Percentiles rank a stretch among this genome's conserved stretches.
These are phyloP conservation scores for Leccinum olivaceopallidum DNA, from an alignment of 768 basidiomycete genomes.

Conservation along the genomic window DNA sequence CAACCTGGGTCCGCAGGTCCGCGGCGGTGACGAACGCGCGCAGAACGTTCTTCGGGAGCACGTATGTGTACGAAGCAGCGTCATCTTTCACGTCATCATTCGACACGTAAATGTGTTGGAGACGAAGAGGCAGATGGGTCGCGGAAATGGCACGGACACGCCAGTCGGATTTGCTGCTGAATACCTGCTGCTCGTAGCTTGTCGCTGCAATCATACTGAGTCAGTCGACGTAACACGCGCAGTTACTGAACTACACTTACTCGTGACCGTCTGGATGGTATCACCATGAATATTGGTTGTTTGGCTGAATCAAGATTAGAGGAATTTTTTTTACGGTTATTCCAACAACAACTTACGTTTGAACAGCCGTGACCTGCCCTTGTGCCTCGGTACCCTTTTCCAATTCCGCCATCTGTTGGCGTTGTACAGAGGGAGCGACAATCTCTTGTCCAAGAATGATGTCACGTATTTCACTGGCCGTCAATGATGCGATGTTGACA, in stretches of 20 bases:
- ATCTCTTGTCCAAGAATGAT: slow-evolving; percentile 99
- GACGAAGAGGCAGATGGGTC: slow-evolving; percentile 91
- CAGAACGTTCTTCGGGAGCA: slow-evolving; percentile 95
- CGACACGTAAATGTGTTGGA: slow-evolving; percentile 98
- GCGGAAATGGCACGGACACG: slow-evolving; percentile 97
- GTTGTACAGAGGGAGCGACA: slow-evolving; percentile 90
- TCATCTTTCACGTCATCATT: slow-evolving; percentile 99
- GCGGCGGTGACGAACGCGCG: slow-evolving; percentile 91
- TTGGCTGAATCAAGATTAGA: slow-evolving; percentile 47
- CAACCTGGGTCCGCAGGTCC: slow-evolving; percentile 95
- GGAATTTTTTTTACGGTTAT: neutral
- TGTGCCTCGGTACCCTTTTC: slow-evolving; percentile 97
- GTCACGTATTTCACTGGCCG: slow-evolving; percentile 95
- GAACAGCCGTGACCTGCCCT: slow-evolving; percentile 91
- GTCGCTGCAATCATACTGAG: slow-evolving; percentile 54
- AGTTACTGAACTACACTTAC: slow-evolving; percentile 40
- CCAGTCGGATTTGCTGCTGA: slow-evolving; percentile 99
- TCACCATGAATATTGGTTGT: slow-evolving; percentile 98
- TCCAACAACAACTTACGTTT: slow-evolving; percentile 56
- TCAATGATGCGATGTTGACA: slow-evolving; percentile 97
- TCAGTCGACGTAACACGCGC: slow-evolving; percentile 1
- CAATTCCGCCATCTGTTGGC: slow-evolving; percentile 99
- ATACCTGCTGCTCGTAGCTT: slow-evolving; percentile 97
- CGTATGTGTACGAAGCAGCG: slow-evolving; percentile 90
- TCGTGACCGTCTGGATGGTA: slow-evolving; percentile 92